These are phyloP conservation scores for Hypoxylon sp. DNA, from an alignment of 2,329 filamentous ascomycete species.

Conservation along the genomic window DNA sequence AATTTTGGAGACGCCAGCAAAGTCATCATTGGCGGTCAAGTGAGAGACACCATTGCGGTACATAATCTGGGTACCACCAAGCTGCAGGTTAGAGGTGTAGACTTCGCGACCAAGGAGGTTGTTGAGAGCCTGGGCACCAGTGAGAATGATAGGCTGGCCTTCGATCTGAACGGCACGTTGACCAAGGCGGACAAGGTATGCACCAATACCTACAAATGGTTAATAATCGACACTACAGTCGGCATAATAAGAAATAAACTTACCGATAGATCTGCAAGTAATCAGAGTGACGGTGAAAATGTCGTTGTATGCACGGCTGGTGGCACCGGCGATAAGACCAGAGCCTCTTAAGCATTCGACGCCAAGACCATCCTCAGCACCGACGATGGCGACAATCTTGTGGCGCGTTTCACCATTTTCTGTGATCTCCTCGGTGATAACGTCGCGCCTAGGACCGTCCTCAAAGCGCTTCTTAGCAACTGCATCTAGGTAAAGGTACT, in stretches of 20 bases:
- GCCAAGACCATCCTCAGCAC: conserved; percentile 94
- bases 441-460: conserved; percentile 78
- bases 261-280: conserved; percentile 96
- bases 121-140: conserved; percentile 96
- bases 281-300: conserved; percentile 99
- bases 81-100: conserved; percentile 98
- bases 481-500: conserved; percentile 93
- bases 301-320: conserved; percentile 96
- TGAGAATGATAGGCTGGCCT: conserved; percentile 98
- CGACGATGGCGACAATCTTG: conserved; percentile 94
- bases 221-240: conserved; percentile 52
- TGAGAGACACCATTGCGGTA: conserved; percentile 99
- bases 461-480: conserved; percentile 89
- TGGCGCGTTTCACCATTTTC: conserved; percentile 91
- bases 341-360: conserved; percentile 98
- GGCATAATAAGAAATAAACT: conserved; percentile 50
- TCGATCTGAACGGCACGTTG: conserved; percentile 99
- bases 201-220: conserved; percentile 80
- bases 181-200: conserved; percentile 96
- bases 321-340: conserved; percentile 97
- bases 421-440: conserved; percentile 87
- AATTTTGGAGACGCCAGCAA: conserved; percentile 97
- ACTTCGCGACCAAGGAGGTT: conserved; percentile 98
- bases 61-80: conserved; percentile 99
- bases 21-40: conserved; percentile 98